phyloP scores from a whole-genome alignment of 192 early-diverging fungal species.

The Entomortierella lignicola region DNA sequence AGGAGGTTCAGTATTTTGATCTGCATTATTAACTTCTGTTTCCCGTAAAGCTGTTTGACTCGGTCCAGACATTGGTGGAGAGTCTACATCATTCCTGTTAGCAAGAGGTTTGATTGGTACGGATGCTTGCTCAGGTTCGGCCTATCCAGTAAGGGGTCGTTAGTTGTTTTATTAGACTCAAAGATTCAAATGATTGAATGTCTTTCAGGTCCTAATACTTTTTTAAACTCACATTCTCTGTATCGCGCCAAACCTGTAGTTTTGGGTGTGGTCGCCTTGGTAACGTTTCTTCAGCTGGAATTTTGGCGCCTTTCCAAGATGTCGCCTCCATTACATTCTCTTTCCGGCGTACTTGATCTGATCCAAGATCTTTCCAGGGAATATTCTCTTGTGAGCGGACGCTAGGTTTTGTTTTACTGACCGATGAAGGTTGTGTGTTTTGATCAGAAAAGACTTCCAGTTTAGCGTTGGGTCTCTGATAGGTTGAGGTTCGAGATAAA shows the following conservation, averaged over 20 bases:
- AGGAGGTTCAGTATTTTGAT: background rate
- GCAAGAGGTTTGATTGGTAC: no score
- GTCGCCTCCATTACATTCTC: constrained; percentile 74
- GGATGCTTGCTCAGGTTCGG: no score
- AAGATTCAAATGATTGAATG: no score
- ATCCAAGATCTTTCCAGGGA: constrained; percentile 72
- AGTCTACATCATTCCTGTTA: no score
- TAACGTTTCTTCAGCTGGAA: constrained; percentile 47
- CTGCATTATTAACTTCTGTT: background rate
- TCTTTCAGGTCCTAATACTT: background rate
- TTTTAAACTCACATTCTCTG: constrained; percentile 9
- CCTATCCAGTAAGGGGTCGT: no score
- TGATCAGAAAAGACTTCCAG: constrained; percentile 46
- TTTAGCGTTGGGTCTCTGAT: constrained; percentile 10
- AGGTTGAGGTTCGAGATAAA: background rate
- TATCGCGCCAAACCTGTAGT: constrained; percentile 47
- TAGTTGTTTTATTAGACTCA: no score
- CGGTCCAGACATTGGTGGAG: no score
- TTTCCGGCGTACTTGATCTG: constrained; percentile 69
- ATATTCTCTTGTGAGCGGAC: background rate
- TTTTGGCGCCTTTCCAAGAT: constrained; percentile 69
- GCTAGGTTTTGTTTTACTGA: background rate
- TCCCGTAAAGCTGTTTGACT: no score
- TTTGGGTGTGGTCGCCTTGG: constrained; percentile 16
- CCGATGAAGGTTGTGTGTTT: background rate